A percentile compares a stretch with the other conserved stretches of the same genome.
phyloP scores from a whole-genome alignment of 2,329 filamentous ascomycete genomes.

The Pestalotiopsis sp. region DNA sequence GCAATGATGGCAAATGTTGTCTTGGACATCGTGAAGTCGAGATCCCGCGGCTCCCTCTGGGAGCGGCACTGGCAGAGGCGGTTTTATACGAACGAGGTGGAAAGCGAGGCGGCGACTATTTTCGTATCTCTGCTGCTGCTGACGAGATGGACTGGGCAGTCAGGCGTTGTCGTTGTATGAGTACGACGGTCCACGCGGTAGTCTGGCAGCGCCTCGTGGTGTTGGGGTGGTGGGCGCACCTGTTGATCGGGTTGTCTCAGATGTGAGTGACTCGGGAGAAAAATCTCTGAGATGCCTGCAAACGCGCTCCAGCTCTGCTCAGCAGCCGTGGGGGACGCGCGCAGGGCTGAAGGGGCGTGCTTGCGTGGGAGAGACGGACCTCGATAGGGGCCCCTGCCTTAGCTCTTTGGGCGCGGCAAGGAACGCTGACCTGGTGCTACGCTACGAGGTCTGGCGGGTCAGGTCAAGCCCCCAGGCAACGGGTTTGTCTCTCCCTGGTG shows the following conservation, averaged over 20 bases:
- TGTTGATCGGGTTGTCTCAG: slow-evolving; percentile 8
- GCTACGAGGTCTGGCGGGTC: background rate
- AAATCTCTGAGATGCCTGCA: slow-evolving; percentile 8
- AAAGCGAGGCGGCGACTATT: background rate
- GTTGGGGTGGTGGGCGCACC: slow-evolving; percentile 8
- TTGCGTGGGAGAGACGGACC: background rate
- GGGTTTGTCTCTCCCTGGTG: background rate
- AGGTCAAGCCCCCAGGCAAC: background rate
- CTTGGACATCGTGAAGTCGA: slow-evolving; percentile 68
- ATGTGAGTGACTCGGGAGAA: background rate
- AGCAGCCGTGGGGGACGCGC: background rate
- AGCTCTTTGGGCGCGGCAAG: background rate
- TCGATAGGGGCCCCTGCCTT: slow-evolving; percentile 2
- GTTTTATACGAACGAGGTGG: slow-evolving; percentile 11
- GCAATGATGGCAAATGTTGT: slow-evolving; percentile 75
- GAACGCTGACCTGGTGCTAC: background rate
- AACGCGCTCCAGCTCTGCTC: background rate
- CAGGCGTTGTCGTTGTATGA: slow-evolving; percentile 11
- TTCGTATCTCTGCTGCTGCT: background rate
- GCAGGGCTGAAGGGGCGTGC: slow-evolving; percentile 4
- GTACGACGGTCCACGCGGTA: slow-evolving; percentile 11
- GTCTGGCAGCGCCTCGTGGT: slow-evolving; percentile 12
- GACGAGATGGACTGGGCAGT: background rate
- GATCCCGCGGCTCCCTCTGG: slow-evolving; percentile 15
- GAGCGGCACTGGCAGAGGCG: slow-evolving; percentile 10